phyloP scores from a whole-genome alignment of 2,329 filamentous ascomycete genomes.

The Fusarium sp. region DNA sequence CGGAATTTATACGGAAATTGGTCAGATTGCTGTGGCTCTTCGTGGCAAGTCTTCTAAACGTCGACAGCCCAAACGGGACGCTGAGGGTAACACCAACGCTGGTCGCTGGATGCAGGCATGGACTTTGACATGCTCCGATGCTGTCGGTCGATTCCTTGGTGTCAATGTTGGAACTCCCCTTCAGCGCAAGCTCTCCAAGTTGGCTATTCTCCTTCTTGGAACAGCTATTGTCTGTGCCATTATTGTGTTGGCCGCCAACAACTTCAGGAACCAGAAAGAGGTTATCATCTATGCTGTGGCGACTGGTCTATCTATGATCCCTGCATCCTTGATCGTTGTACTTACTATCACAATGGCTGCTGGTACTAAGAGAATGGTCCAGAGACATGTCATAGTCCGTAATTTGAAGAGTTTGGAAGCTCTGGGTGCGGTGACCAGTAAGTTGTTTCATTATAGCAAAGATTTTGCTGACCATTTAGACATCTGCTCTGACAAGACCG shows the following conservation, averaged over 20 bases:
- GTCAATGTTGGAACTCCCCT: constrained; percentile 78
- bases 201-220: constrained; percentile 75
- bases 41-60: constrained; percentile 53
- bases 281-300: constrained; percentile 69
- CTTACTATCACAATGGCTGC: constrained; percentile 72
- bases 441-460: constrained; percentile 10
- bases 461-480: constrained; percentile 51
- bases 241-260: constrained; percentile 76
- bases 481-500: constrained; percentile 70
- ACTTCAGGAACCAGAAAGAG: constrained; percentile 65
- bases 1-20: constrained; percentile 73
- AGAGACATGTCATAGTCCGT: constrained; percentile 66
- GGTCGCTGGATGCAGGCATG: constrained; percentile 55
- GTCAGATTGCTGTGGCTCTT: constrained; percentile 68
- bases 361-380: constrained; percentile 66
- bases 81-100: constrained; percentile 56
- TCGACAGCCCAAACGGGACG: constrained; percentile 58
- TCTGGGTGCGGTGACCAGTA: constrained; percentile 67
- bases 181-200: constrained; percentile 75
- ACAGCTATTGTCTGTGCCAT: constrained; percentile 77
- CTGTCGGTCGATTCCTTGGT: constrained; percentile 73
- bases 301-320: constrained; percentile 64
- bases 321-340: constrained; percentile 62
- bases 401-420: constrained; percentile 68
- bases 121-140: constrained; percentile 62